Percentiles rank a stretch among this genome's conserved stretches.
phyloP scores from a whole-genome alignment of 306 rosid genomes.

The Notholithocarpus densiflorus region DNA sequence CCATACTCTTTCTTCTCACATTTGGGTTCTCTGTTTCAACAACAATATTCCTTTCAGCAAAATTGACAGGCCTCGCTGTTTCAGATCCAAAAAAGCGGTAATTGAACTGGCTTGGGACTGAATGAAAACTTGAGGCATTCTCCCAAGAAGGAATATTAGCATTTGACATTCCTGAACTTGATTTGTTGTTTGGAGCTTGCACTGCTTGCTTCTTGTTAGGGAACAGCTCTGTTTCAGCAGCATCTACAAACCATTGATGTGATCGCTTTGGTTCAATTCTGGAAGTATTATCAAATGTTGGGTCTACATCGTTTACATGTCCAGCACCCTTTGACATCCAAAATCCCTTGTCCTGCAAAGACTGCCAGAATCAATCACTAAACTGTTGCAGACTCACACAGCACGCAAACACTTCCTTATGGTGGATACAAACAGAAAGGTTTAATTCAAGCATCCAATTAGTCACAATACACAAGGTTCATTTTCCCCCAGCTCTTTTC shows the following conservation, averaged over 20 bases:
- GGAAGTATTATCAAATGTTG: constrained; percentile 47
- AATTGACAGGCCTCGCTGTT: constrained; percentile 42
- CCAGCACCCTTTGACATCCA: constrained; percentile 62
- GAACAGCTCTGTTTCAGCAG: constrained; percentile 50
- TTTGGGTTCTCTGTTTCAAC: constrained; percentile 47
- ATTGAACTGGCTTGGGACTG: constrained; percentile 55
- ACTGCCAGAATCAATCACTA: constrained; percentile 22
- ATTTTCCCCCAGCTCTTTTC: background rate
- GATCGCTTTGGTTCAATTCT: constrained; percentile 68
- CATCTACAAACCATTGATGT: constrained; percentile 72
- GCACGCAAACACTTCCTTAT: background rate
- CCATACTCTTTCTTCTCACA: constrained; percentile 45
- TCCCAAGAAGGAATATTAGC: constrained; percentile 61
- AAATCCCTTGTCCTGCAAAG: constrained; percentile 67
- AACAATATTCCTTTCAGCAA: constrained; percentile 46
- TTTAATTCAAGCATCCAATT: background rate
- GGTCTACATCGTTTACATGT: constrained; percentile 44
- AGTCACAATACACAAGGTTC: background rate
- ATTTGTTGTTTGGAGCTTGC: constrained; percentile 52
- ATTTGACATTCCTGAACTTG: constrained; percentile 53
- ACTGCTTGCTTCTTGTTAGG: constrained; percentile 76
- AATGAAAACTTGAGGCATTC: constrained; percentile 47
- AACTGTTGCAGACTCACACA: background rate
- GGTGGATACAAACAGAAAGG: background rate
- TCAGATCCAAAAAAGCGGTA: constrained; percentile 62